These are phyloP conservation scores for Lathyrus sativus DNA, from an alignment of 306 rosid species.

Conservation along the genomic window DNA sequence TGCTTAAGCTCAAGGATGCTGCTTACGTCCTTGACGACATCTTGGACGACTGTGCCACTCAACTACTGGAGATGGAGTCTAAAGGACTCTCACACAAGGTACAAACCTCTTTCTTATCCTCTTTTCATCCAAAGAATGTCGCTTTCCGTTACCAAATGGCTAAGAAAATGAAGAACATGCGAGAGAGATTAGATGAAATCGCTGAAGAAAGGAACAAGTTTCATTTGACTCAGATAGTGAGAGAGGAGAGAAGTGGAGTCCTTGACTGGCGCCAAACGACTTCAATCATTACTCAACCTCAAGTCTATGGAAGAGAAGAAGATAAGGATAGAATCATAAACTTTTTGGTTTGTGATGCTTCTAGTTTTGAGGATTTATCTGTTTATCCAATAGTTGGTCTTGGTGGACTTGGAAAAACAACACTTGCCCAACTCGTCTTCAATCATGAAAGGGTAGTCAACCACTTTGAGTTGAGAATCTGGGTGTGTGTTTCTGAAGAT, in stretches of 20 bases:
- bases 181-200: slow-evolving; percentile 5
- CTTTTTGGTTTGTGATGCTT: neutral
- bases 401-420: slow-evolving; percentile 36
- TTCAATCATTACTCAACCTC: neutral
- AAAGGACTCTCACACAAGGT: slow-evolving; percentile 8
- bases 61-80: neutral
- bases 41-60: slow-evolving; percentile 33
- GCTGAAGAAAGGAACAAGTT: slow-evolving; percentile 21
- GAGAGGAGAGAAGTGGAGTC: neutral
- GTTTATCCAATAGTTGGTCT: slow-evolving; percentile 26
- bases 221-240: slow-evolving; percentile 2
- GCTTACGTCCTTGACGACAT: slow-evolving; percentile 35
- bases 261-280: slow-evolving; percentile 33
- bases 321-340: slow-evolving; percentile 21
- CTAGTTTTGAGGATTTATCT: neutral
- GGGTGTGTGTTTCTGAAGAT: slow-evolving; percentile 31
- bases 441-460: slow-evolving; percentile 4
- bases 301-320: slow-evolving; percentile 27
- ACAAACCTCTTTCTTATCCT: neutral
- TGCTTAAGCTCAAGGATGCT: slow-evolving; percentile 24
- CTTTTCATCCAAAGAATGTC: slow-evolving; percentile 8
- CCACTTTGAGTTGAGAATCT: slow-evolving; percentile 28
- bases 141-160: slow-evolving; percentile 9
- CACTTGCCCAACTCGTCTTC: slow-evolving; percentile 20
- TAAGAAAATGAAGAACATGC: slow-evolving; percentile 22